phyloP scores from a whole-genome alignment of 2,329 filamentous ascomycete species.

The Verticillium tricorpus region DNA sequence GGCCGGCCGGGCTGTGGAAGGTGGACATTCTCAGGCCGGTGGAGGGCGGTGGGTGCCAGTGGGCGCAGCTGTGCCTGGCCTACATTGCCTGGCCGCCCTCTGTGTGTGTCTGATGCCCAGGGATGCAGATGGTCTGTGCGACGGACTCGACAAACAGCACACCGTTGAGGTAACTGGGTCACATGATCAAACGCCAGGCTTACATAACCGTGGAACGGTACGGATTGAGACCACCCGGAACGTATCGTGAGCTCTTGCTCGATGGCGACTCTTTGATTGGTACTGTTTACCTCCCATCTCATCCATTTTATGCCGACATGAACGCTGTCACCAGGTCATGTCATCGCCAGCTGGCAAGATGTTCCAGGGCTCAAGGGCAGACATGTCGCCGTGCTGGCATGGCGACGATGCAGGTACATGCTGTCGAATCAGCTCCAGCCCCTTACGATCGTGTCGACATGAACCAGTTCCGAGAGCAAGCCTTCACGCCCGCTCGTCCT shows the following conservation, averaged over 20 bases:
- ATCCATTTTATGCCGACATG: background rate
- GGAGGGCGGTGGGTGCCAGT: background rate
- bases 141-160: background rate
- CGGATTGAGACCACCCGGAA: too few species aligned
- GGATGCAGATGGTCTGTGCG: background rate
- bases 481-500: slow-evolving; percentile 6
- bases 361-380: background rate
- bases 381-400: background rate
- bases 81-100: background rate
- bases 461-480: slow-evolving; percentile 1
- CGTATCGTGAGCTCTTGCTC: too few species aligned
- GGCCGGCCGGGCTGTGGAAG: background rate
- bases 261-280: too few species aligned
- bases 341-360: background rate
- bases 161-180: background rate
- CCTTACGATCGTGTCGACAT: slow-evolving; percentile 4
- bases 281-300: too few species aligned
- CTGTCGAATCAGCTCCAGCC: background rate
- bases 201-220: too few species aligned
- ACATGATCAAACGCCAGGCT: background rate
- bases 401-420: background rate
- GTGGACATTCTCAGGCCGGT: background rate
- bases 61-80: background rate
- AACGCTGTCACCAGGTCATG: background rate
- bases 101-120: background rate